phyloP scores from a whole-genome alignment of 495 filamentous ascomycete genomes.

The Daldinia grandis region DNA sequence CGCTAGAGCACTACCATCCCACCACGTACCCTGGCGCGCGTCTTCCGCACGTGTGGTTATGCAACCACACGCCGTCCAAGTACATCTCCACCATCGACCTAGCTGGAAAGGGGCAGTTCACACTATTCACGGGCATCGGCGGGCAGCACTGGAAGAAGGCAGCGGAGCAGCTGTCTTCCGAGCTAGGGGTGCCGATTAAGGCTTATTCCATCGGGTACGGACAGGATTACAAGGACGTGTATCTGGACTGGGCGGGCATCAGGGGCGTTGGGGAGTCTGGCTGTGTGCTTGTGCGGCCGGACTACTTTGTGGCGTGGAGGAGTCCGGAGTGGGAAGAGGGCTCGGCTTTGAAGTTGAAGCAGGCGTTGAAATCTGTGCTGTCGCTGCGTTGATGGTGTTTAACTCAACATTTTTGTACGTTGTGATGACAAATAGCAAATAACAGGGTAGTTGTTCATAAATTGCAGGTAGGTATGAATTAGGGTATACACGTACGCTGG shows the following conservation, averaged over 20 bases:
- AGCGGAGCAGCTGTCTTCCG: not conserved
- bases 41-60: not conserved
- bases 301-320: slow-evolving; percentile 1
- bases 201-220: not conserved
- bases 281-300: not conserved
- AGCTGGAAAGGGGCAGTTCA: not conserved
- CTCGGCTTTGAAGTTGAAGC: not conserved
- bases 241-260: not conserved
- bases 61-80: not conserved
- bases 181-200: not conserved
- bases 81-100: not conserved
- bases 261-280: not conserved
- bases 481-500: too few species aligned
- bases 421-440: too few species aligned
- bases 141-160: not conserved
- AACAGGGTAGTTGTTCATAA: too few species aligned
- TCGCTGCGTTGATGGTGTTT: not conserved
- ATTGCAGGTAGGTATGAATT: too few species aligned
- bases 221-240: not conserved
- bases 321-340: not conserved
- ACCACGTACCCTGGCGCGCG: not conserved
- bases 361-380: not conserved
- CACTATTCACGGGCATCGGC: not conserved
- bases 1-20: not conserved
- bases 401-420: not conserved